Conservation (phyloP, 108 stramenopile species). For the Discostella stelligeroides region DNA sequence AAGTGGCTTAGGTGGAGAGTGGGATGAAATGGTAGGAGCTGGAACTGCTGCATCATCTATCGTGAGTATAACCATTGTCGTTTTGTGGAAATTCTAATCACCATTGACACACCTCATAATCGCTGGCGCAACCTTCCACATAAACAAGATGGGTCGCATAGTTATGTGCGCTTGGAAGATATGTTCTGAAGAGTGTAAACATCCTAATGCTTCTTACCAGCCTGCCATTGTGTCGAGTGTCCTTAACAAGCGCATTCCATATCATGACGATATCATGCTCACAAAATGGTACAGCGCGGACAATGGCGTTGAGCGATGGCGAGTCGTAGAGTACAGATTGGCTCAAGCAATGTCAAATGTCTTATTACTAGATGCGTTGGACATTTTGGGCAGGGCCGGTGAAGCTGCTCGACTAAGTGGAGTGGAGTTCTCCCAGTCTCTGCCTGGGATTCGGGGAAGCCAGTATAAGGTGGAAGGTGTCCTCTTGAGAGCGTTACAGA, state of each 20-base stretch:
- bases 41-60: conserved; percentile 87
- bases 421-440: conserved; percentile 87
- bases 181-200: conserved; percentile 86
- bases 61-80: conserved; percentile 43
- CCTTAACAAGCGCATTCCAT: conserved; percentile 73
- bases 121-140: too few species aligned
- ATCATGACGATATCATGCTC: conserved; percentile 74
- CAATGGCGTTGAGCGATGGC: conserved; percentile 66
- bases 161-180: conserved; percentile 82
- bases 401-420: conserved; percentile 90
- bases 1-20: conserved; percentile 82
- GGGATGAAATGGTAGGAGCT: conserved; percentile 90
- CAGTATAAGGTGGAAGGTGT: conserved; percentile 91
- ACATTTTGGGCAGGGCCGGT: conserved; percentile 89
- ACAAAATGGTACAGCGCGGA: conserved; percentile 75
- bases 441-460: conserved; percentile 83
- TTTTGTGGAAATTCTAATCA: background rate
- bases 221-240: conserved; percentile 83
- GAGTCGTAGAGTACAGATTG: conserved; percentile 76
- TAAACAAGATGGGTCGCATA: conserved; percentile 82
- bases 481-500: conserved; percentile 79
- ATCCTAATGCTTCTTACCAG: conserved; percentile 84
- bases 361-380: conserved; percentile 81
- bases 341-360: conserved; percentile 68
- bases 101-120: background rate